These are phyloP conservation scores for Solanum bukasovii DNA, from an alignment of 257 asterid species.

Conservation along the genomic window DNA sequence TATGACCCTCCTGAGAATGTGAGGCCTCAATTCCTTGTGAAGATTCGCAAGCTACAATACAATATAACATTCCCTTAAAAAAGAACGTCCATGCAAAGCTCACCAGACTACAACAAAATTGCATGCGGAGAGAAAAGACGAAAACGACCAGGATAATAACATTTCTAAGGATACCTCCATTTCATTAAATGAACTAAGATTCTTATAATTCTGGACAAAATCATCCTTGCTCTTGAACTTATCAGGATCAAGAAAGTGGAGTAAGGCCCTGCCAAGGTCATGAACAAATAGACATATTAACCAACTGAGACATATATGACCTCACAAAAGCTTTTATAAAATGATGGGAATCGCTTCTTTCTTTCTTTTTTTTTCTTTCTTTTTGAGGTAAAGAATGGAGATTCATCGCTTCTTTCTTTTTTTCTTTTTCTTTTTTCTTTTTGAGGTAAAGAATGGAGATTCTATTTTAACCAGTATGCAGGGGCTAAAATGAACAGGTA, in stretches of 20 bases:
- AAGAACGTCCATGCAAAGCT: neutral
- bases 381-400: neutral
- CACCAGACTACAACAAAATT: neutral
- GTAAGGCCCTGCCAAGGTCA: conserved; percentile 72
- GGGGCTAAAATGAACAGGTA: neutral
- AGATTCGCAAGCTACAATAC: conserved; percentile 75
- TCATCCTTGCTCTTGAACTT: conserved; percentile 89
- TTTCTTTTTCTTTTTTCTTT: neutral
- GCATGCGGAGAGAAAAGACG: neutral
- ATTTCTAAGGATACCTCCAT: conserved; percentile 51
- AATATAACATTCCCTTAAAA: neutral
- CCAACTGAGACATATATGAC: neutral
- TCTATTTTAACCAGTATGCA: neutral
- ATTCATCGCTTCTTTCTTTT: neutral
- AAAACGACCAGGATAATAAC: neutral
- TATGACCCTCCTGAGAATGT: conserved; percentile 92
- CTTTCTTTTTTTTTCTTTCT: neutral
- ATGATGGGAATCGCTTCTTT: neutral
- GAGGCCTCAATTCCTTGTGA: conserved; percentile 98
- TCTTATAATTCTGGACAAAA: conserved; percentile 86
- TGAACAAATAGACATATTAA: conserved; percentile 7
- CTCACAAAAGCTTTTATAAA: neutral
- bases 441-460: neutral
- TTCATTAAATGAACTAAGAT: conserved; percentile 85
- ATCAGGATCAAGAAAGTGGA: conserved; percentile 93